Evolutionary conservation across 1,284 basidiomycete species (phyloP), one percentile per base, ranked within the genome.

Genomic region (Lignosus rhinocerotis): DNA sequence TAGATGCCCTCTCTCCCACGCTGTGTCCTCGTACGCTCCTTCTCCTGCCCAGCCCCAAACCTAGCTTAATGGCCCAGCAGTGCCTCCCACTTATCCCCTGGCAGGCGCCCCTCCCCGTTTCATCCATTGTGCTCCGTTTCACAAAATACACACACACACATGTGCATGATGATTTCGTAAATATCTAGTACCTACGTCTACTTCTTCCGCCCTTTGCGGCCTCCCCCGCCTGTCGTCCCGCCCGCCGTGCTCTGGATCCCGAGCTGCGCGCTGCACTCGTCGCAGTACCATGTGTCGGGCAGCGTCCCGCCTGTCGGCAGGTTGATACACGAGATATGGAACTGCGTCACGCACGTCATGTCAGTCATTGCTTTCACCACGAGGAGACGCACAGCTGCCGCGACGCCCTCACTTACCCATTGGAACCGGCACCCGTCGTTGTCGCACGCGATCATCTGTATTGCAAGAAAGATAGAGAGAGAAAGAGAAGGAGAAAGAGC

Each of bases 391-490:
- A 38, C 21, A 11, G 44, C 34, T 21, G 17, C 33, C 38, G 43
- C 19, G 21, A 21, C 34, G 46, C 8, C 25, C 25, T 25, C 19
- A 58, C 85, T 77, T 60, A 87, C 87, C 87, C 87, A 89, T 80
- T 88, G 84, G 70, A 82, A 86, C n/a, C 76, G 78, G 72, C 87
- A 89, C 8, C 77, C 76, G n/a, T 79, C 73, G 64, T 85, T 85
- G 68, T 89, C 87, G 69, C 87, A 89, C 44, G 79, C 87, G 61
- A 89, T 84, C 87, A 89, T 89, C 80, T 85, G 65, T 36, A 50
- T 49, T 41, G 14, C 33, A 9, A 34, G 39, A 51, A 55, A 43
- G 19, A 43, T 6, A 43, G n/a, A 16, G 41, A 16, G n/a, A 43
- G 41, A 16, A n/a, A 43, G 17, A 17, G n/a, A n/a, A n/a, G n/a